phyloP scores from a whole-genome alignment of 1,139 yeast genomes.

The Suhomyces terraborum region DNA sequence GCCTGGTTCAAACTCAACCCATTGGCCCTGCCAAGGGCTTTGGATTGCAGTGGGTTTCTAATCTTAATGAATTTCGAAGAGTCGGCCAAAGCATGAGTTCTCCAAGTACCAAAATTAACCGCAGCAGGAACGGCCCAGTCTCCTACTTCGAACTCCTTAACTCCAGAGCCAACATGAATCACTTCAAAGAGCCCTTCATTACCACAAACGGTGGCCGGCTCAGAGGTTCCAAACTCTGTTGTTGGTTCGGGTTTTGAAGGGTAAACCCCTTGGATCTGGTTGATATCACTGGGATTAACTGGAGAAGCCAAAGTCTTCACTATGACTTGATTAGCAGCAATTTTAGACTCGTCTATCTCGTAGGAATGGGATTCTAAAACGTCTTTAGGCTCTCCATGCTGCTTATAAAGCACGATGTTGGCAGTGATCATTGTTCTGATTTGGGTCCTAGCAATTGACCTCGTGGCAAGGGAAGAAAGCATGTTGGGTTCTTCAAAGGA shows the following conservation, averaged over 20 bases:
- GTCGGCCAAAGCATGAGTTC: constrained; percentile 70
- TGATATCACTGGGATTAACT: constrained; percentile 88
- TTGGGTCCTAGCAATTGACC: constrained; percentile 16
- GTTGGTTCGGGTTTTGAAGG: constrained; percentile 77
- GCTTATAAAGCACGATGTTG: constrained; percentile 57
- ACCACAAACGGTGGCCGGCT: constrained; percentile 80
- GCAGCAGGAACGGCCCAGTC: constrained; percentile 92
- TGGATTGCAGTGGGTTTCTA: constrained; percentile 43
- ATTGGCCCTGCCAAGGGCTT: constrained; percentile 36
- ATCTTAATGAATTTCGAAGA: constrained; percentile 56
- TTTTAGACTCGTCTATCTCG: constrained; percentile 48
- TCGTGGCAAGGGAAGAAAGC: constrained; percentile 9
- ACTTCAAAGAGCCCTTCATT: constrained; percentile 94
- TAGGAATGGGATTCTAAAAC: constrained; percentile 56
- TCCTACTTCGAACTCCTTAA: constrained; percentile 56
- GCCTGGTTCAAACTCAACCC: constrained; percentile 63
- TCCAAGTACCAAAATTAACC: constrained; percentile 93
- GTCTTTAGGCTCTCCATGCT: constrained; percentile 62
- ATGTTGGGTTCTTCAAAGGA: neutral
- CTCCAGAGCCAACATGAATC: constrained; percentile 64
- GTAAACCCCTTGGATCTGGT: constrained; percentile 90
- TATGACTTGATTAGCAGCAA: constrained; percentile 48
- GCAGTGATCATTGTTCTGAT: constrained; percentile 51
- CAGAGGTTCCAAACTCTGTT: constrained; percentile 46
- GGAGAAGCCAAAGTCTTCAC: constrained; percentile 81